phyloP scores from a whole-genome alignment of 2,329 filamentous ascomycete genomes.

The Neonectria magnoliae region DNA sequence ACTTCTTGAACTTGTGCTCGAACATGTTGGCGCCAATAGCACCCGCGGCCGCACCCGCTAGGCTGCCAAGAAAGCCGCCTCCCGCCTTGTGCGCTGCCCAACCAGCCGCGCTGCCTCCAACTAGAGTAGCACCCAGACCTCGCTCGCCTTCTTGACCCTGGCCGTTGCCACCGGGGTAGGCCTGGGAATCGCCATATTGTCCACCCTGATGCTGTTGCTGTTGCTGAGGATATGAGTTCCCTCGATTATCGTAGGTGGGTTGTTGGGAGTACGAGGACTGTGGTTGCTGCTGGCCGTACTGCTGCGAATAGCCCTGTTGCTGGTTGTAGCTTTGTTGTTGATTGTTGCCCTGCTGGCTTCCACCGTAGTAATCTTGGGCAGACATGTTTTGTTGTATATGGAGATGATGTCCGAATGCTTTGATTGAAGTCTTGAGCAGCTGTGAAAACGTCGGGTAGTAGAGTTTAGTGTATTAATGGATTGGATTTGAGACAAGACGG shows the following conservation, averaged over 20 bases:
- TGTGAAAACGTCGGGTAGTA: not conserved
- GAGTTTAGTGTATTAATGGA: not conserved
- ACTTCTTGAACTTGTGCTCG: constrained; percentile 51
- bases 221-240: constrained; percentile 24
- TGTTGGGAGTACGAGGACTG: constrained; percentile 37
- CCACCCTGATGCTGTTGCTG: constrained; percentile 35
- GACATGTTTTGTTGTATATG: constrained; percentile 27
- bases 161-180: constrained; percentile 20
- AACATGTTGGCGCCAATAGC: constrained; percentile 61
- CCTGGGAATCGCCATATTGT: constrained; percentile 27
- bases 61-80: constrained; percentile 58
- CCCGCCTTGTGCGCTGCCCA: constrained; percentile 62
- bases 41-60: constrained; percentile 59
- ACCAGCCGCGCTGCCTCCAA: constrained; percentile 60
- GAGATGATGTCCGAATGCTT: not conserved
- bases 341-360: constrained; percentile 25
- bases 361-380: constrained; percentile 38
- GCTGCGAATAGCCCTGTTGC: constrained; percentile 18
- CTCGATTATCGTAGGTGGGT: constrained; percentile 28
- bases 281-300: constrained; percentile 14
- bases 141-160: constrained; percentile 51
- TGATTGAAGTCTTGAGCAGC: too few species aligned
- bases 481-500: not conserved
- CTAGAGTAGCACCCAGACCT: constrained; percentile 61
- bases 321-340: constrained; percentile 35